Base-by-base conservation (phyloP, 306 rosid species). In the Prunus dulcis region DNA sequence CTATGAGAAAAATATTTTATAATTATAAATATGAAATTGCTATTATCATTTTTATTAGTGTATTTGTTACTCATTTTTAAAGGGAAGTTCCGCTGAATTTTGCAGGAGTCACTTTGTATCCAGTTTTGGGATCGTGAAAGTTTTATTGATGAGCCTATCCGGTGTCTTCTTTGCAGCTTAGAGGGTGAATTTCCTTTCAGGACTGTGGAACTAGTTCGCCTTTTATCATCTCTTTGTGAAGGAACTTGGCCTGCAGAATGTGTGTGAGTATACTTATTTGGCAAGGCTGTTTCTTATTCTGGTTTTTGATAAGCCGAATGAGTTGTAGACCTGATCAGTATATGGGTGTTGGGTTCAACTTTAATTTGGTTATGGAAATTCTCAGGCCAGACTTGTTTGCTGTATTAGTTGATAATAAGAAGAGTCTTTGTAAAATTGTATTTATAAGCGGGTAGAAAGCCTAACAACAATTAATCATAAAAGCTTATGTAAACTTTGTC, bases 81-180 rank as follows among this genome's bases (percentile, higher is more conserved):
- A 53, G 64, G 22, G 56, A 72, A 61, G 47, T 27, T 23, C 75
- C 65, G 70, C 22, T 83, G 38, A 78, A 85, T 76, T 62, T 78
- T 86, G 82, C 86, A 94, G 98, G 98, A 94, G 82, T 89, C 98
- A 55, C 94, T 92, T 72, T 92, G 98, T 79, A 75, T 76, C 81
- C 98, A 90, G 89, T 94, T 94, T 85, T 94, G 98, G 98, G 98
- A 94, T 85, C 89, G 82, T 87, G 95, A 68, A 77, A 94, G 97
- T 83, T 88, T 86, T 78, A 87, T 87, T 81, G 98, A 94, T 64
- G 95, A 93, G 80, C 98, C 98, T 55, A 84, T 94, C 75, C 90
- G 95, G 51, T 81, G 81, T 88, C 89, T 94, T 85, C 97, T 94
- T 75, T 84, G 86, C 85, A 91, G 83, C 88, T 79, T 94, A 70